Evolutionary conservation across 345 rosid genomes (phyloP).

Genomic region (Bruguiera parviflora): DNA sequence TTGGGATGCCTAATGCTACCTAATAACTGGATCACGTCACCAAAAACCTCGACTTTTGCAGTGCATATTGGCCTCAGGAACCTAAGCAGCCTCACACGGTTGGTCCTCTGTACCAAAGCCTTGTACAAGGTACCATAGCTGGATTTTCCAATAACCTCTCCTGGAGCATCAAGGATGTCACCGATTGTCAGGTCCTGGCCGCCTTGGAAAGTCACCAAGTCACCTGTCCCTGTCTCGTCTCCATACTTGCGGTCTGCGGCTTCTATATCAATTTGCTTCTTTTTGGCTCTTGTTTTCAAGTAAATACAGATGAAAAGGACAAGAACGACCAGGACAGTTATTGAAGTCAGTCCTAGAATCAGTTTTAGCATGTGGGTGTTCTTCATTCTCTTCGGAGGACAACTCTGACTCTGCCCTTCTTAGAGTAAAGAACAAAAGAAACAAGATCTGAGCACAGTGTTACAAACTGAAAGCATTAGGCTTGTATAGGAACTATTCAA

Average conservation of each 20-base stretch:
- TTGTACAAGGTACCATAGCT: slow-evolving; percentile 80
- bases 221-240: slow-evolving; percentile 40
- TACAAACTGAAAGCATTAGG: not conserved
- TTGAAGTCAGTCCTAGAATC: slow-evolving; percentile 39
- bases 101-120: slow-evolving; percentile 59
- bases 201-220: slow-evolving; percentile 56
- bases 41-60: slow-evolving; percentile 45
- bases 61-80: slow-evolving; percentile 78
- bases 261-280: slow-evolving; percentile 37
- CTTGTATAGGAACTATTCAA: slow-evolving; percentile 1
- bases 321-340: slow-evolving; percentile 37
- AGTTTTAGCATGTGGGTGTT: slow-evolving; percentile 44
- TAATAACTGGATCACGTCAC: slow-evolving; percentile 46
- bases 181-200: slow-evolving; percentile 65
- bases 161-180: slow-evolving; percentile 92
- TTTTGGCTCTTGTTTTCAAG: slow-evolving; percentile 25
- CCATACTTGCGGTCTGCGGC: slow-evolving; percentile 20
- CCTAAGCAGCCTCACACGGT: slow-evolving; percentile 57
- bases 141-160: slow-evolving; percentile 92
- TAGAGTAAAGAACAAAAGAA: slow-evolving; percentile 7
- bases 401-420: not conserved
- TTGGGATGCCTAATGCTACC: slow-evolving; percentile 68
- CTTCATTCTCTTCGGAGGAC: slow-evolving; percentile 34
- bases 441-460: slow-evolving; percentile 26
- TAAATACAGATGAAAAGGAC: slow-evolving; percentile 31